phyloP scores from a whole-genome alignment of 2,329 filamentous ascomycete species.

The Colletotrichum spinosum region DNA sequence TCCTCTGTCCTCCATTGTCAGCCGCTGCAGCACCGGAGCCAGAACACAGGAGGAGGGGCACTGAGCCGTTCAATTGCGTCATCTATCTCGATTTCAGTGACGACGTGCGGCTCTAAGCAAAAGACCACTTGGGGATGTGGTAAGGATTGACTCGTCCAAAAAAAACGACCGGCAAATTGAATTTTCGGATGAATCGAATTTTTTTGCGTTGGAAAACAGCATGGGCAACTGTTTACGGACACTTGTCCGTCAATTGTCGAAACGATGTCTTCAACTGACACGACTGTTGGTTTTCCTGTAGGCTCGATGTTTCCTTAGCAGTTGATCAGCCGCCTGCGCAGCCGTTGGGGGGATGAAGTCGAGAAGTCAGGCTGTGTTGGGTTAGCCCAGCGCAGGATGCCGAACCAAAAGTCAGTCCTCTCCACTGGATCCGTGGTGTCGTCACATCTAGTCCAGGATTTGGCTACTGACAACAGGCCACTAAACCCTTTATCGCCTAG shows the following conservation, averaged over 20 bases:
- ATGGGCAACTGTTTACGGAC: too few relatives aligned
- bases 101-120: too few relatives aligned
- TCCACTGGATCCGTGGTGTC: conserved; percentile 24
- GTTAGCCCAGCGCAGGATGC: conserved; percentile 2
- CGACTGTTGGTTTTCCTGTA: too few relatives aligned
- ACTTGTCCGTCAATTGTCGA: too few relatives aligned
- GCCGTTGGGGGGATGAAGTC: conserved; percentile 12
- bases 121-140: too few relatives aligned
- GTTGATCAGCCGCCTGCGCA: background rate
- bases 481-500: conserved; percentile 31
- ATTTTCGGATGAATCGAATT: too few relatives aligned
- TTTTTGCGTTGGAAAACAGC: too few relatives aligned
- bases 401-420: conserved; percentile 3
- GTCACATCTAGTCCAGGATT: conserved; percentile 31
- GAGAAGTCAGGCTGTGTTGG: background rate
- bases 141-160: too few relatives aligned
- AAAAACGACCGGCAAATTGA: too few relatives aligned
- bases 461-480: conserved; percentile 31
- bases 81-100: background rate
- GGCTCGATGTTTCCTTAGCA: background rate
- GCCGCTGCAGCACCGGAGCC: background rate
- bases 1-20: background rate
- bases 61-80: conserved; percentile 22
- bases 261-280: too few relatives aligned
- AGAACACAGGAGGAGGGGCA: conserved; percentile 5